phyloP scores from a whole-genome alignment of 768 basidiomycete genomes.

The Pleurotus citrinopileatus region DNA sequence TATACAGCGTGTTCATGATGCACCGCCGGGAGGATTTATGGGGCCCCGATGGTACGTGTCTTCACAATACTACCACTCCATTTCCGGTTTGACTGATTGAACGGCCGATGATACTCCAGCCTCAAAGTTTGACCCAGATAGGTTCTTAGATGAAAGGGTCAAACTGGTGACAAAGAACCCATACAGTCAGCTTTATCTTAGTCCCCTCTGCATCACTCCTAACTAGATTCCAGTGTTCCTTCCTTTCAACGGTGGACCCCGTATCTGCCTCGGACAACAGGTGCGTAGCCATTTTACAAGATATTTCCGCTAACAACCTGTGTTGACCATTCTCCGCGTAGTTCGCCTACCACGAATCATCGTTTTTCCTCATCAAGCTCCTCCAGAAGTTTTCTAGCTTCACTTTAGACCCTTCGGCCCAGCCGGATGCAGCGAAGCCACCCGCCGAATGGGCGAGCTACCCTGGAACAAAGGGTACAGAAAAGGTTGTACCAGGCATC shows the following conservation, averaged over 20 bases:
- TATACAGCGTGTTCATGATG: conserved; percentile 54
- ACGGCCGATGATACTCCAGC: conserved; percentile 31
- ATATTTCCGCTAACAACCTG: no score
- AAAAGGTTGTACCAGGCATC: conserved; percentile 40
- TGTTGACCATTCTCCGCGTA: conserved; percentile 17
- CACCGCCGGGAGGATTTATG: conserved; percentile 62
- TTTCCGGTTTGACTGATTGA: no score
- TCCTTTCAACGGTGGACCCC: conserved; percentile 50
- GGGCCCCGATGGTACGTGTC: conserved; percentile 58
- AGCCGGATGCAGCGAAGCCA: conserved; percentile 37
- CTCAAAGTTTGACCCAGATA: conserved; percentile 59
- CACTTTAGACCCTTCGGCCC: conserved; percentile 40
- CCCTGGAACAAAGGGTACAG: conserved; percentile 38
- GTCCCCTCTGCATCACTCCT: neutral
- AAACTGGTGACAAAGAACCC: conserved; percentile 57
- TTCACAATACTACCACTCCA: no score
- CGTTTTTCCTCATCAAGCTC: conserved; percentile 60
- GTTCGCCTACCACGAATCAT: conserved; percentile 67
- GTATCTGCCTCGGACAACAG: conserved; percentile 53
- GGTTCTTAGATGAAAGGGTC: conserved; percentile 62
- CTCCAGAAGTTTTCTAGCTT: conserved; percentile 53
- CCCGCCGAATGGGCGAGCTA: conserved; percentile 41
- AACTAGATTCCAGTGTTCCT: conserved; percentile 36
- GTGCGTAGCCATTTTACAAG: no score
- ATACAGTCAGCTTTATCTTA: conserved; percentile 22